Percentiles rank a stretch among this genome's conserved stretches.
Evolutionary conservation across 2,329 filamentous ascomycete species (phyloP).

Genomic region (Mycosphaerelloides madeirae): DNA sequence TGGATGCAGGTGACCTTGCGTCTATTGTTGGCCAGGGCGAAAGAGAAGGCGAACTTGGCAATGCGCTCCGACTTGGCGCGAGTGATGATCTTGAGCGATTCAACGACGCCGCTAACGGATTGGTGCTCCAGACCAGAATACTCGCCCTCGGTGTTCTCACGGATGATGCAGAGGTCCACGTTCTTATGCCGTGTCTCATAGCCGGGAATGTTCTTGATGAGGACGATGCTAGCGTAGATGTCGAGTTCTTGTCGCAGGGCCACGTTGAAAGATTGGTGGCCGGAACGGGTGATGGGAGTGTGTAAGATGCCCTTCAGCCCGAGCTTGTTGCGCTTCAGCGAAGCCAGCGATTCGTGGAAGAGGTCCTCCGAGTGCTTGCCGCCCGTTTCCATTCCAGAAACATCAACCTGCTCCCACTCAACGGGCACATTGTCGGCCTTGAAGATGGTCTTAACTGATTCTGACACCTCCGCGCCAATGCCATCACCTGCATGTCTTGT

Average conservation of each 20-base stretch:
- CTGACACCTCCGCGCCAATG: slow-evolving; percentile 95
- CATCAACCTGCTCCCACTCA: slow-evolving; percentile 98
- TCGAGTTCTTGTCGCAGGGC: slow-evolving; percentile 98
- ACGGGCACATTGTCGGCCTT: slow-evolving; percentile 98
- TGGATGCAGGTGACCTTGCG: slow-evolving; percentile 99
- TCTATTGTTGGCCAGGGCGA: slow-evolving; percentile 96
- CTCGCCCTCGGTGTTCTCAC: slow-evolving; percentile 99
- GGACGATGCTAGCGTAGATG: slow-evolving; percentile 95
- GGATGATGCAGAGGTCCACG: slow-evolving; percentile 98
- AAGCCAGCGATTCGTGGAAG: slow-evolving; percentile 92
- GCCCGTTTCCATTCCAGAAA: slow-evolving; percentile 81
- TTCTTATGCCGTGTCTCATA: slow-evolving; percentile 96
- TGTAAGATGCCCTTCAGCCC: slow-evolving; percentile 98
- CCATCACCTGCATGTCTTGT: slow-evolving; percentile 61
- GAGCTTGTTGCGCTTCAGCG: slow-evolving; percentile 96
- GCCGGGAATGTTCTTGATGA: slow-evolving; percentile 99
- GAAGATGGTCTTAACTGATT: slow-evolving; percentile 98
- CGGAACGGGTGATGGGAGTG: slow-evolving; percentile 92
- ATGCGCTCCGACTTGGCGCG: slow-evolving; percentile 98
- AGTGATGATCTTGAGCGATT: slow-evolving; percentile 99
- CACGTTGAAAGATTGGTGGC: slow-evolving; percentile 99
- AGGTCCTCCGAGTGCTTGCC: slow-evolving; percentile 87
- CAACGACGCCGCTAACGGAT: slow-evolving; percentile 90
- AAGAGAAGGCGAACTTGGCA: slow-evolving; percentile 96
- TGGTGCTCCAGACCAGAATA: slow-evolving; percentile 99